Evolutionary conservation across 768 basidiomycete genomes (phyloP).

Genomic region (Sarcodon aspratus): DNA sequence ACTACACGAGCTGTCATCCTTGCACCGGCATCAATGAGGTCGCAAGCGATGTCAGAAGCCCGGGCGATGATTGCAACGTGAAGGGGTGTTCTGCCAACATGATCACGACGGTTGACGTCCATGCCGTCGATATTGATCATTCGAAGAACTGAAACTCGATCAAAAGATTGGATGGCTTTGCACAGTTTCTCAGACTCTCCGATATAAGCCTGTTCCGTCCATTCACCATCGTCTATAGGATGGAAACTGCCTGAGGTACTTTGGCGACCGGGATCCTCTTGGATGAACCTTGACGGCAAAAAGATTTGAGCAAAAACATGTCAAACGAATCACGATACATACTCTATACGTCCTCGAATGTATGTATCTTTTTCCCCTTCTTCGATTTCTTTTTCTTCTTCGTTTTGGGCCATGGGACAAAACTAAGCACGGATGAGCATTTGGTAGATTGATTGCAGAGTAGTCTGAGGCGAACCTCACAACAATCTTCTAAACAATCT

Average conservation of each 20-base stretch:
- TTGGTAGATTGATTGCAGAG: not conserved
- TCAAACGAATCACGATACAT: constrained; percentile 6
- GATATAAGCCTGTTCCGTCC: constrained; percentile 52
- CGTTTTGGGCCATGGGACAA: constrained; percentile 43
- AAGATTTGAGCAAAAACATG: not conserved
- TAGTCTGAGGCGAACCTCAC: constrained; percentile 28
- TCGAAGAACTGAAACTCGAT: constrained; percentile 26
- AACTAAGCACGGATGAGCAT: constrained; percentile 18
- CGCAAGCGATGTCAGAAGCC: constrained; percentile 32
- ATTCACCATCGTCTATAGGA: constrained; percentile 56
- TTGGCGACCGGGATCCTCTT: constrained; percentile 52
- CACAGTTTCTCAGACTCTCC: constrained; percentile 44
- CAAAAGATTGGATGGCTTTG: constrained; percentile 35
- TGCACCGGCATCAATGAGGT: constrained; percentile 43
- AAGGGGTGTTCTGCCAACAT: constrained; percentile 50
- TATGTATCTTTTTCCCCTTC: constrained; percentile 40
- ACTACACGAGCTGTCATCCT: constrained; percentile 44
- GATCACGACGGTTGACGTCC: constrained; percentile 44
- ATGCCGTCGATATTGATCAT: constrained; percentile 27
- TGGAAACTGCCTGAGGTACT: constrained; percentile 53
- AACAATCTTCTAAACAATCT: constrained; percentile 51
- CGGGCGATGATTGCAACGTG: constrained; percentile 43
- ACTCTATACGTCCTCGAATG: constrained; percentile 42
- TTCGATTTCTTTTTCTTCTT: constrained; percentile 42
- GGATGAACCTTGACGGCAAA: constrained; percentile 31